Conservation (phyloP, 2,329 filamentous ascomycete genomes). For the Drechmeria coniospora region DNA sequence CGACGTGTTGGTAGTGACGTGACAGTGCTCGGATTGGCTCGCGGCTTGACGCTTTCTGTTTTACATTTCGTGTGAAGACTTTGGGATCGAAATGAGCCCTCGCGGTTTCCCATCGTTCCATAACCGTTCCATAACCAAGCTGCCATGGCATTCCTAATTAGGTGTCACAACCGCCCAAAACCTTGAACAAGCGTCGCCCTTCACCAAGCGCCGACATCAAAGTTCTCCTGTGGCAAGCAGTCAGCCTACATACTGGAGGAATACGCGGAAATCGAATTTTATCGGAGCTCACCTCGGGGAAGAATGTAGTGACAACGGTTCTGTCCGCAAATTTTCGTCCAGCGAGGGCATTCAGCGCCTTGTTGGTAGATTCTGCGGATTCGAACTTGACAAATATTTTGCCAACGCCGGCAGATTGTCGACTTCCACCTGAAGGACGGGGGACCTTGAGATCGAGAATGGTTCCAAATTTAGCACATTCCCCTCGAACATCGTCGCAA, state of each 20-base stretch:
- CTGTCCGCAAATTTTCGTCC: slow-evolving; percentile 92
- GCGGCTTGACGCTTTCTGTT: too few species aligned
- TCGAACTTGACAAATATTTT: slow-evolving; percentile 98
- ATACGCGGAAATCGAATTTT: too few species aligned
- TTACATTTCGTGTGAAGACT: slow-evolving; percentile 5
- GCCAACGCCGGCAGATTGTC: slow-evolving; percentile 77
- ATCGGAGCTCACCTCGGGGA: slow-evolving; percentile 56
- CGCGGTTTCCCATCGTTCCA: background rate
- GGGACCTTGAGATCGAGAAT: slow-evolving; percentile 88
- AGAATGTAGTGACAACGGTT: slow-evolving; percentile 93
- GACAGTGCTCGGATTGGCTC: too few species aligned
- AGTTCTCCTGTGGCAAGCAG: slow-evolving; percentile 59
- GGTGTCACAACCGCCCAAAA: too few species aligned
- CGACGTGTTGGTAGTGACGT: too few species aligned
- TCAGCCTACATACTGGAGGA: too few species aligned
- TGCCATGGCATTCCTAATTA: too few species aligned
- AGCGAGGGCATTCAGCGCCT: slow-evolving; percentile 76
- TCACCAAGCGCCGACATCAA: slow-evolving; percentile 82
- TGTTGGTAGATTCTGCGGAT: slow-evolving; percentile 58
- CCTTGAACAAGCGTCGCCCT: too few species aligned
- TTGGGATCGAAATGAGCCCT: background rate
- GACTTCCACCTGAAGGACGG: slow-evolving; percentile 65
- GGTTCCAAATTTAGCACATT: slow-evolving; percentile 80
- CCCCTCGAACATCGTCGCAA: slow-evolving; percentile 80
- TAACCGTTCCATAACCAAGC: slow-evolving; percentile 4